Evolutionary conservation across 176 grass and related monocot species (phyloP).

Genomic region (Eragrostis nindensis): DNA sequence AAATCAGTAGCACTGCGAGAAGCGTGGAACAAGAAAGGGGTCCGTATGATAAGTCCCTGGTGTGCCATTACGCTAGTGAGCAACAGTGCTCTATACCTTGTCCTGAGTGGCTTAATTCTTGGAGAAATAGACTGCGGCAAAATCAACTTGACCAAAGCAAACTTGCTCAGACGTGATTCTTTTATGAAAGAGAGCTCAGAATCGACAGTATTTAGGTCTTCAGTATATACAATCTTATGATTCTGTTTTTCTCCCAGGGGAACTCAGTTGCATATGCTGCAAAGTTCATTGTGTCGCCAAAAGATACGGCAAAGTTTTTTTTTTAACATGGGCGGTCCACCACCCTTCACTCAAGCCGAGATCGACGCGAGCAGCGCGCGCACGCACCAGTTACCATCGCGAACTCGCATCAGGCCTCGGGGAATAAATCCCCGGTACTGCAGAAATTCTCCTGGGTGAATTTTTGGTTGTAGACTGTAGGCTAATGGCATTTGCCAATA

Average conservation of each 20-base stretch:
- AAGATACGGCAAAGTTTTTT: no score
- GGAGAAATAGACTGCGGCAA: neutral
- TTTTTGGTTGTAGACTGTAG: neutral
- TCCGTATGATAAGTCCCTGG: neutral
- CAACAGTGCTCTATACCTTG: neutral
- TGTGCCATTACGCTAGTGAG: neutral
- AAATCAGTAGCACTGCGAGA: neutral
- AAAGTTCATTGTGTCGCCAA: neutral
- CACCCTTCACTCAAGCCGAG: no score
- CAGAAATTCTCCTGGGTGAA: neutral
- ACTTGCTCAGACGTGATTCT: neutral
- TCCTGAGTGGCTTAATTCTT: neutral
- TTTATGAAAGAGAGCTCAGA: neutral
- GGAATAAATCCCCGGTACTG: no score
- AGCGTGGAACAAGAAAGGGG: neutral
- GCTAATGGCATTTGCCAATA: neutral
- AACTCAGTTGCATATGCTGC: neutral
- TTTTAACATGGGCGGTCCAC: no score
- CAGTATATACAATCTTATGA: neutral
- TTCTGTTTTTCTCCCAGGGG: neutral
- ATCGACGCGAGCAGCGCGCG: no score
- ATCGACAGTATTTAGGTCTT: neutral
- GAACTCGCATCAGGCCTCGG: no score
- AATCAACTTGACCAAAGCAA: neutral
- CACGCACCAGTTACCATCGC: no score